Percentiles rank a stretch among this genome's conserved stretches.
These are phyloP conservation scores for Citrus medica DNA, from an alignment of 345 rosid genomes.

Conservation along the genomic window DNA sequence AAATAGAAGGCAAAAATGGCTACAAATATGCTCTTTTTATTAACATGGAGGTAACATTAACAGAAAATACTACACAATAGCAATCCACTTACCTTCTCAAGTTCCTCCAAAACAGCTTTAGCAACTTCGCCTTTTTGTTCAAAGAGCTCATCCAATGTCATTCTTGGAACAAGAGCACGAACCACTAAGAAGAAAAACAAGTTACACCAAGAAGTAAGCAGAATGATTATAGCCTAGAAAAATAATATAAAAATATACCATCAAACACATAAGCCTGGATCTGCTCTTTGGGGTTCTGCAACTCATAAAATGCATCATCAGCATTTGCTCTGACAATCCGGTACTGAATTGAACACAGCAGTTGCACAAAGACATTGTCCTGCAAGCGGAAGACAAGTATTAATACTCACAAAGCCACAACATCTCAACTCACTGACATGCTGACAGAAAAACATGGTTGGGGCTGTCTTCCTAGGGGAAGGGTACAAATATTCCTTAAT, in stretches of 20 bases:
- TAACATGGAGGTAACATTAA: not conserved
- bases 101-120: constrained; percentile 87
- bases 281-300: constrained; percentile 91
- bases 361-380: constrained; percentile 97
- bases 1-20: not conserved
- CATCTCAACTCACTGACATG: not conserved
- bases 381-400: constrained; percentile 16
- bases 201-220: constrained; percentile 2
- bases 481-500: not conserved
- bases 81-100: constrained; percentile 62
- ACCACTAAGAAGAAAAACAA: constrained; percentile 49
- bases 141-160: constrained; percentile 83
- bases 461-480: not conserved
- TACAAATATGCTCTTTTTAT: not conserved
- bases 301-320: constrained; percentile 96
- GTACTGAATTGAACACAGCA: constrained; percentile 90
- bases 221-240: not conserved
- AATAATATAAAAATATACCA: constrained; percentile 37
- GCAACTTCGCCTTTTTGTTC: constrained; percentile 99
- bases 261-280: constrained; percentile 96
- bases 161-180: constrained; percentile 90
- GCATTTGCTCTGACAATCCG: constrained; percentile 70
- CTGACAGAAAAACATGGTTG: not conserved
- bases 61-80: not conserved
- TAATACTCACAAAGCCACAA: not conserved